Evolutionary conservation across 768 basidiomycete species (phyloP), one percentile per base, ranked within the genome.

Genomic region (Strobilomyces dryophilus): DNA sequence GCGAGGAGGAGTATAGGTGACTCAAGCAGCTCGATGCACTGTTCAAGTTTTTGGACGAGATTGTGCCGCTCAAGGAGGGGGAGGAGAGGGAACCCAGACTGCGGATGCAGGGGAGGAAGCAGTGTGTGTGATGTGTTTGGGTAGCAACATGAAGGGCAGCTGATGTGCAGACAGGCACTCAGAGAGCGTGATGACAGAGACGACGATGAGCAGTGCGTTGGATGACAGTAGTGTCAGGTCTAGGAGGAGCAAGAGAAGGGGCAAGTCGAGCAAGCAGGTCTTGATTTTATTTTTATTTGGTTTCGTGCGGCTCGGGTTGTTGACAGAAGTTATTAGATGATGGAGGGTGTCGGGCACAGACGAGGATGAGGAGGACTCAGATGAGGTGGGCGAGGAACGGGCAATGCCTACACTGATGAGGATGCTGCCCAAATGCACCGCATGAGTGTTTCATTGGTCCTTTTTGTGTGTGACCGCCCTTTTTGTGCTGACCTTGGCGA

Each of bases 21-120:
- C 73, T 90, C 4, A 79, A 83, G 48, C 73, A 80, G 27, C 76
- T 89, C 26, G 77, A 81, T 37, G 77, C 80, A 0, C 61, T 88
- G 26, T 91, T 91, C 62, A 75, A 79, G 43, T 87, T 87, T 64
- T 61, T 90, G 65, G 89, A 91, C 57, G 80, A 83, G 10, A 79
- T 91, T 40, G 76, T 87, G 39, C 83, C 87, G 2, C 68, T 82
- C 39, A 84, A 82, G n/a, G 84, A 84, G 7, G 80, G 78, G 8
- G 83, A 85, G 37, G 70, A 74, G 17, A 55, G 74, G 75, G 37
- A 72, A 76, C 24, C 24, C 4, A 4, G 2, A 12, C 72, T 76
- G 17, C 73, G 65, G 57, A 73, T 70, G 32, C 72, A 68, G 51
- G 76, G 70, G 58, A 57, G 78, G 71, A 67, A 81, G 64, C 71